Percentiles rank a stretch among this genome's conserved stretches.
Conservation (phyloP, 495 filamentous ascomycete genomes). For the Talaromyces thailandensis region DNA sequence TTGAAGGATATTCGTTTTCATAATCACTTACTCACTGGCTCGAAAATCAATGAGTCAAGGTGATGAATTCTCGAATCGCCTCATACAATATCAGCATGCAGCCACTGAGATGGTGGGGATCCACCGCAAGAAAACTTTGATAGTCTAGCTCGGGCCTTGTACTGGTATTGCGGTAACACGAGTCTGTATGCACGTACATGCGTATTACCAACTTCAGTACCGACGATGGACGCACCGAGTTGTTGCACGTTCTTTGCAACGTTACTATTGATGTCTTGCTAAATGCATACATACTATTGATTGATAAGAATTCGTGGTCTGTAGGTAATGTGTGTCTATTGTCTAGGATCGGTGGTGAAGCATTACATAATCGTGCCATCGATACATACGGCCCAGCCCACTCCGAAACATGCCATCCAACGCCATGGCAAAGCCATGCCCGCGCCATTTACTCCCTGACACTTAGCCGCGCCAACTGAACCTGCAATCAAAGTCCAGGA, state of each 20-base stretch:
- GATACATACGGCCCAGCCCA: background rate
- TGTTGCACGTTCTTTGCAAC: background rate
- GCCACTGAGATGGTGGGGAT: background rate
- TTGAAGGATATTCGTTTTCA: too few relatives aligned
- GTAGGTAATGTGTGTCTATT: background rate
- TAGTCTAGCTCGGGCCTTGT: background rate
- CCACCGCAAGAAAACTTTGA: conserved; percentile 1
- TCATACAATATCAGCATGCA: background rate
- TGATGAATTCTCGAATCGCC: background rate
- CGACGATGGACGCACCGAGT: too few relatives aligned
- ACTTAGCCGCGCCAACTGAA: background rate
- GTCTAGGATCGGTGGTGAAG: too few relatives aligned
- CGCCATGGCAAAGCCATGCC: background rate
- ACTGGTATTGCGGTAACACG: background rate
- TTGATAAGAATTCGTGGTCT: background rate
- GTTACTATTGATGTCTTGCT: background rate
- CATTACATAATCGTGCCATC: background rate
- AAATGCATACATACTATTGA: too few relatives aligned
- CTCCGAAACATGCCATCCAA: background rate
- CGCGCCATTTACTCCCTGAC: background rate
- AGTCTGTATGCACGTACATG: too few relatives aligned
- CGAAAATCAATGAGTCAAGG: background rate
- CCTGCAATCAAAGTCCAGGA: background rate
- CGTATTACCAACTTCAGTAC: background rate
- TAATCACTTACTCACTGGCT: background rate